Percentiles rank a stretch among this genome's conserved stretches.
These are phyloP conservation scores for Pilobolus umbonatus DNA, from an alignment of 192 early-diverging fungal species.

Conservation along the genomic window DNA sequence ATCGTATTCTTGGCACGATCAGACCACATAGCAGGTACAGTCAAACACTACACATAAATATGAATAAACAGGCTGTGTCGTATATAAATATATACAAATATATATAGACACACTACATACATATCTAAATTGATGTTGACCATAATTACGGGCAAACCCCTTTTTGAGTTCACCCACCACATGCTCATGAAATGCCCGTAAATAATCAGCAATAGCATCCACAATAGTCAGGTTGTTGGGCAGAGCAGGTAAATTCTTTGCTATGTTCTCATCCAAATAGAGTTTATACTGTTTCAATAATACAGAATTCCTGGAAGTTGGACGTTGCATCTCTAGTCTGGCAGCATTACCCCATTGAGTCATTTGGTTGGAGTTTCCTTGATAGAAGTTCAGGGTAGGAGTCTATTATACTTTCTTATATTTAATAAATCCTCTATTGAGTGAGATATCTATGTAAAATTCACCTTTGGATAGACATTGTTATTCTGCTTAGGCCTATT, in stretches of 20 bases:
- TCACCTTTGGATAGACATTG: conserved; percentile 37
- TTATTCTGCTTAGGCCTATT: conserved; percentile 45
- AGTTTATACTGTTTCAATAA: conserved; percentile 45
- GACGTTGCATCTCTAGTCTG: conserved; percentile 37
- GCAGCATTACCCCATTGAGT: conserved; percentile 40
- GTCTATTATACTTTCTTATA: conserved; percentile 35
- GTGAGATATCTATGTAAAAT: background rate
- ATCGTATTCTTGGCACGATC: conserved; percentile 48
- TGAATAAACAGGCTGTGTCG: too few species aligned
- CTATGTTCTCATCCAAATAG: conserved; percentile 41
- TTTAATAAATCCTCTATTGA: too few species aligned
- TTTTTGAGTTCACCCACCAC: conserved; percentile 40
- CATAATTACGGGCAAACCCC: conserved; percentile 38
- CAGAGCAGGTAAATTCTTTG: conserved; percentile 38
- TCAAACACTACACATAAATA: conserved; percentile 37
- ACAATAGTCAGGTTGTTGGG: conserved; percentile 37
- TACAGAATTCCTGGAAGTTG: conserved; percentile 33
- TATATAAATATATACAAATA: background rate
- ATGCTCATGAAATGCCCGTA: conserved; percentile 40
- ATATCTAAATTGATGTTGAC: conserved; percentile 17
- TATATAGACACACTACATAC: conserved; percentile 3
- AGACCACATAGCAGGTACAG: conserved; percentile 52
- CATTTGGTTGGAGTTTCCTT: conserved; percentile 39
- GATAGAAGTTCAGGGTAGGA: conserved; percentile 47
- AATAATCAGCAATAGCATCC: conserved; percentile 45